A percentile compares a stretch with the other conserved stretches of the same genome.
Evolutionary conservation across 1,139 yeast species (phyloP).

Genomic region (Pneumocystis oryctolagi): DNA sequence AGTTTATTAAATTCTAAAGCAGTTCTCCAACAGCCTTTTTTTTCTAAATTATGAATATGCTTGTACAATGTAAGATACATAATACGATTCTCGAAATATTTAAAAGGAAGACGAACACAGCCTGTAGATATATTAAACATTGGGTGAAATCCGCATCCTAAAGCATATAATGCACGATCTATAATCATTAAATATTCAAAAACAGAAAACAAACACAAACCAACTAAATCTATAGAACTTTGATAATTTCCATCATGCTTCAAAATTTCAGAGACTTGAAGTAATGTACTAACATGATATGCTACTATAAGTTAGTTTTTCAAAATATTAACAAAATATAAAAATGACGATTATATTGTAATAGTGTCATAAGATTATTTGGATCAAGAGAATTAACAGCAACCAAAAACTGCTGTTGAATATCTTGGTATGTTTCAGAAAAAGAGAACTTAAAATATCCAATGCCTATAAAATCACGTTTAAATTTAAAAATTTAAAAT

Average conservation of each 20-base stretch:
- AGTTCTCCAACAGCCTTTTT: conserved; percentile 61
- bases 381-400: conserved; percentile 20
- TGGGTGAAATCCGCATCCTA: conserved; percentile 49
- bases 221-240: conserved; percentile 33
- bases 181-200: conserved; percentile 25
- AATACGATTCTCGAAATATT: conserved; percentile 58
- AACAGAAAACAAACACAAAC: background rate
- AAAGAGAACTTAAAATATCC: conserved; percentile 30
- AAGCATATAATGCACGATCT: conserved; percentile 64
- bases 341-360: background rate
- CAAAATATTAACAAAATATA: conserved; percentile 29
- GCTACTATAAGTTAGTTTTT: conserved; percentile 37
- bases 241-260: conserved; percentile 54
- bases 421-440: conserved; percentile 18
- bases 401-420: conserved; percentile 24
- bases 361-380: conserved; percentile 34
- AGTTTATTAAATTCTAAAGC: conserved; percentile 64
- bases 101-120: conserved; percentile 58
- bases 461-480: conserved; percentile 24
- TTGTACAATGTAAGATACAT: conserved; percentile 62
- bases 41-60: conserved; percentile 54
- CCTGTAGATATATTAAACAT: conserved; percentile 35
- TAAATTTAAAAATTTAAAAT: background rate
- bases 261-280: conserved; percentile 64
- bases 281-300: conserved; percentile 61